Evolutionary conservation across 2,329 filamentous ascomycete genomes (phyloP), one percentile per base, ranked within the genome.

Genomic region (Sclerotinia spermophila): DNA sequence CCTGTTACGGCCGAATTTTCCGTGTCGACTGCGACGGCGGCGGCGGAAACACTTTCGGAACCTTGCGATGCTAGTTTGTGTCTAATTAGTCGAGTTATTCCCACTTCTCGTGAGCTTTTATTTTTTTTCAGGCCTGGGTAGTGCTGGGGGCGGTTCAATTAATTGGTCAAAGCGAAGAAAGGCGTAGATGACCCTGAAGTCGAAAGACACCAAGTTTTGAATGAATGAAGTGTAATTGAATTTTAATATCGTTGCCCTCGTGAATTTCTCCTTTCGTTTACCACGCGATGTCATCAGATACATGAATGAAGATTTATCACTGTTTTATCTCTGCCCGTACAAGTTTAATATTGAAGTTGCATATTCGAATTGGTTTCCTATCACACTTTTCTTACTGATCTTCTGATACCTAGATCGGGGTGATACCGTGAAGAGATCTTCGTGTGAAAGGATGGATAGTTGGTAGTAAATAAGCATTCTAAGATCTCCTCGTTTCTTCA

Each of bases 81-180:
- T 56, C 30, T 65, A 10, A 65, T 65, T 2, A 56, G 68, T 69
- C 59, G 59, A 44, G 59, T 45, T 11, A 17, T 44, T 19, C 68
- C 68, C n/a, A 69, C 38, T 27, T 69, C 59, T 30, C 53, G 68
- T 19, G 68, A 69, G 5, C 68, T 69, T 65, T 69, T 8, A 65
- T 53, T 48, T 45, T 35, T 13, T 35, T n/a, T 19, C n/a, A n/a
- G n/a, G n/a, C n/a, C n/a, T 1, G 2, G 13, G 15, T 10, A 11
- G 4, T 45, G 10, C 2, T 45, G 6, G 1, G 0, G 3, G 2
- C 4, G 21, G 3, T 24, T 48, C 51, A 19, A 7, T 51, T 10
- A 17, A 4, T 17, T 27, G n/a, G 17, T 30, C 3, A 44, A 11
- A 2, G 15, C 1, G 7, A 44, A 6, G 15, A 42, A 13, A 2